Conservation (phyloP, 331 rosid species). For the Cydonia oblonga region DNA sequence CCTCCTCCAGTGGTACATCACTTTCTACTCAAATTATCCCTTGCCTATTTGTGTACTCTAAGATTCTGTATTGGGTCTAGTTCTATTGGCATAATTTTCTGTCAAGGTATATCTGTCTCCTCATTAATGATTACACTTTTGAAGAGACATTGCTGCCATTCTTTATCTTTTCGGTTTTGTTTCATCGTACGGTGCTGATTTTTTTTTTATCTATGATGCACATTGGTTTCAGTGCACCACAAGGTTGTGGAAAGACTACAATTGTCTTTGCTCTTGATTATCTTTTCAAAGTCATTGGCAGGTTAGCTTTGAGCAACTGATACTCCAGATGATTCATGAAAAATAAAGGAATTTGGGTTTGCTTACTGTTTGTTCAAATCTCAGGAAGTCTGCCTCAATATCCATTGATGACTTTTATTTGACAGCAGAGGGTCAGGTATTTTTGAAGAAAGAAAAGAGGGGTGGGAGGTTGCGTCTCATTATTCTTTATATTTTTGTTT, state of each 20-base stretch:
- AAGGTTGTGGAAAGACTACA: conserved; percentile 97
- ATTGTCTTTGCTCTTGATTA: conserved; percentile 84
- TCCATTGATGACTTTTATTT: conserved; percentile 92
- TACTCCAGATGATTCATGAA: neutral
- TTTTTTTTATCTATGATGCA: conserved; percentile 14
- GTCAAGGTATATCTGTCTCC: neutral
- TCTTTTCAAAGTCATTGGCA: conserved; percentile 51
- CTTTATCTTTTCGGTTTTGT: neutral
- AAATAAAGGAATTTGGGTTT: conserved; percentile 5
- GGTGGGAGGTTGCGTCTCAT: neutral
- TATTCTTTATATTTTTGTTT: neutral
- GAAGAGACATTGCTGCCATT: neutral
- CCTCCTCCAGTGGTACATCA: conserved; percentile 71
- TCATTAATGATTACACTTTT: neutral
- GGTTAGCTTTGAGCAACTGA: conserved; percentile 27
- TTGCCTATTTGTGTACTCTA: neutral
- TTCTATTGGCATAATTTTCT: neutral
- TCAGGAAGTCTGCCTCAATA: conserved; percentile 79
- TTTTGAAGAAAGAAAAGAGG: neutral
- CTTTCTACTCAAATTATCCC: neutral
- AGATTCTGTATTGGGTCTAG: neutral
- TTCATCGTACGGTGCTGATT: neutral
- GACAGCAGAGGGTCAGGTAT: conserved; percentile 77
- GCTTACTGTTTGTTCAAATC: conserved; percentile 13
- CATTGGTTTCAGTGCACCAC: conserved; percentile 97